Evolutionary conservation across 169 alveolate species (phyloP).

Genomic region (Ichthyophthirius multifiliis): DNA sequence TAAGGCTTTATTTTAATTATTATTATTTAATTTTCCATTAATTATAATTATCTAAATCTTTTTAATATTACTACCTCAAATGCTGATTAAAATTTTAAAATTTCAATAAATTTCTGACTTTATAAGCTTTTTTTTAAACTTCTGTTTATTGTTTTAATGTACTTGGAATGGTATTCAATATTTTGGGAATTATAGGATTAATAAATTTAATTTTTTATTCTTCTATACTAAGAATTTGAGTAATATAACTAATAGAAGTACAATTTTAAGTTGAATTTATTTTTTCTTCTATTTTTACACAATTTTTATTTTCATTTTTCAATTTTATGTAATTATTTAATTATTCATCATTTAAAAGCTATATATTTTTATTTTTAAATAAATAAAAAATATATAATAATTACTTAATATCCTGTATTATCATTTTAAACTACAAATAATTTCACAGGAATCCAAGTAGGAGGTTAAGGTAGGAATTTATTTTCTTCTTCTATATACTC

Average conservation of each 20-base stretch:
- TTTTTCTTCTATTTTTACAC: conserved; percentile 18
- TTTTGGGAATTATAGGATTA: neutral
- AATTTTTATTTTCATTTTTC: conserved; percentile 29
- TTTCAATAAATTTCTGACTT: neutral
- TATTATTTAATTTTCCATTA: too few species aligned
- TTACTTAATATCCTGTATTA: conserved; percentile 49
- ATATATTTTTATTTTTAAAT: too few species aligned
- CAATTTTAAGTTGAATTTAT: conserved; percentile 22
- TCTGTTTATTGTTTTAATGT: neutral
- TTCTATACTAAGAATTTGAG: neutral
- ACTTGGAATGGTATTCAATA: neutral
- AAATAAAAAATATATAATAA: too few species aligned
- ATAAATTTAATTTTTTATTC: neutral
- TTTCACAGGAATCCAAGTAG: conserved; percentile 69
- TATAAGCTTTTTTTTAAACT: neutral
- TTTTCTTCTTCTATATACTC: conserved; percentile 72
- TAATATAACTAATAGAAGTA: conserved; percentile 8
- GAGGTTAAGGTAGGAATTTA: conserved; percentile 77
- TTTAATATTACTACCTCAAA: too few species aligned
- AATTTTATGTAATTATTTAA: conserved; percentile 33
- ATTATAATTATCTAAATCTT: too few species aligned
- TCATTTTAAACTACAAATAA: conserved; percentile 62
- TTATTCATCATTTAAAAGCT: conserved; percentile 36
- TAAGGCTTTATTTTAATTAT: too few species aligned
- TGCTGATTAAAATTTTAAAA: neutral